Evolutionary conservation across 192 early-diverging fungal species (phyloP).

Genomic region (Backusella circina): DNA sequence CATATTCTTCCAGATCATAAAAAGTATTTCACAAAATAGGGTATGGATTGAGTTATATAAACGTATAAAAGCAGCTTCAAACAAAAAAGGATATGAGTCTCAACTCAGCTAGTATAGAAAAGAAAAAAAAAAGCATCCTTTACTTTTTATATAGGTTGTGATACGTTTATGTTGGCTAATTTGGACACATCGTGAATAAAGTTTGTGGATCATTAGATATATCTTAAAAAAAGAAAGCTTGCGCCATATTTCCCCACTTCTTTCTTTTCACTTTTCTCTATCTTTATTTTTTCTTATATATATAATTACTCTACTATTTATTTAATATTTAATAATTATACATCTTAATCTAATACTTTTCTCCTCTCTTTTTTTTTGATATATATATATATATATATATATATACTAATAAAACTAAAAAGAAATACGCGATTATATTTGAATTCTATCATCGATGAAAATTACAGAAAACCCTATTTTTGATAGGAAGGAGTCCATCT

Average conservation of each 20-base stretch:
- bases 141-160: not conserved
- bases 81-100: not conserved
- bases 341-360: not conserved
- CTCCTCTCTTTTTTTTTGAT: no score
- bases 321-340: not conserved
- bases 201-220: not conserved
- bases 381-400: not conserved
- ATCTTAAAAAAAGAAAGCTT: not conserved
- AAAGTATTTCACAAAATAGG: not conserved
- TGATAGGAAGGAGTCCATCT: slow-evolving; percentile 11
- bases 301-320: not conserved
- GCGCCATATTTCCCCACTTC: not conserved
- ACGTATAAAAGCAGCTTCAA: not conserved
- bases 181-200: not conserved
- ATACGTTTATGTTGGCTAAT: not conserved
- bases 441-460: not conserved
- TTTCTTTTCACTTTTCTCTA: not conserved
- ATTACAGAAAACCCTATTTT: slow-evolving; percentile 12
- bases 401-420: not conserved
- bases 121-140: no score
- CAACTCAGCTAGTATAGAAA: not conserved
- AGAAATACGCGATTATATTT: not conserved
- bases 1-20: not conserved
- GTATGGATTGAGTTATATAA: not conserved
- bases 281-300: not conserved